Evolutionary conservation across 2,329 filamentous ascomycete genomes (phyloP).

Genomic region (Botryosphaeria agaves): DNA sequence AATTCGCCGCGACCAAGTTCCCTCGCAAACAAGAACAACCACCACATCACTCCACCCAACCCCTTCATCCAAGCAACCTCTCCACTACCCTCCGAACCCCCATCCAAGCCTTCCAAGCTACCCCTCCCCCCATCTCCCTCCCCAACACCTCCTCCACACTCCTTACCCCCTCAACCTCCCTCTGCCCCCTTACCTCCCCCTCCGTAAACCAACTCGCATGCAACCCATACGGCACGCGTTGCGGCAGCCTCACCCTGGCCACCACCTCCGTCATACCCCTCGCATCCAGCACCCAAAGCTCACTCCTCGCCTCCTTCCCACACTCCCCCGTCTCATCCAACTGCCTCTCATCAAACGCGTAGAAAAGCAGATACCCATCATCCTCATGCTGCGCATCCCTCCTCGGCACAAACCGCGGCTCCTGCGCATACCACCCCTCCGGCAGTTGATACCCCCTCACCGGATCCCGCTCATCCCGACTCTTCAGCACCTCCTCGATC

Average conservation of each 20-base stretch:
- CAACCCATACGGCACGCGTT: slow-evolving; percentile 52
- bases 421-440: slow-evolving; percentile 44
- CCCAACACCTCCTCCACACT: slow-evolving; percentile 9
- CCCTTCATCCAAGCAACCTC: slow-evolving; percentile 8
- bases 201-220: slow-evolving; percentile 46
- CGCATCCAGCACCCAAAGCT: slow-evolving; percentile 54
- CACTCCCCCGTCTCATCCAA: slow-evolving; percentile 34
- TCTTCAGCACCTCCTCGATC: slow-evolving; percentile 33
- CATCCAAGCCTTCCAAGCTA: slow-evolving; percentile 11
- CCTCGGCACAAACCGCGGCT: slow-evolving; percentile 45
- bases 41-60: no score
- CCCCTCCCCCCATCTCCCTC: slow-evolving; percentile 6
- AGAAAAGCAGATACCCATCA: slow-evolving; percentile 49
- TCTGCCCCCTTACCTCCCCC: slow-evolving; percentile 33
- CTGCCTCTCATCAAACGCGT: slow-evolving; percentile 53
- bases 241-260: slow-evolving; percentile 40
- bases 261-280: slow-evolving; percentile 42
- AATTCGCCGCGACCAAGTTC: no score
- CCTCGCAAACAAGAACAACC: no score
- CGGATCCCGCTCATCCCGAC: slow-evolving; percentile 27
- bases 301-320: slow-evolving; percentile 25
- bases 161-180: slow-evolving; percentile 17
- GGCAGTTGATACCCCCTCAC: slow-evolving; percentile 47
- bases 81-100: slow-evolving; percentile 11
- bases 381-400: slow-evolving; percentile 31